These are phyloP conservation scores for Carallia brachiata DNA, from an alignment of 345 rosid species.

Conservation along the genomic window DNA sequence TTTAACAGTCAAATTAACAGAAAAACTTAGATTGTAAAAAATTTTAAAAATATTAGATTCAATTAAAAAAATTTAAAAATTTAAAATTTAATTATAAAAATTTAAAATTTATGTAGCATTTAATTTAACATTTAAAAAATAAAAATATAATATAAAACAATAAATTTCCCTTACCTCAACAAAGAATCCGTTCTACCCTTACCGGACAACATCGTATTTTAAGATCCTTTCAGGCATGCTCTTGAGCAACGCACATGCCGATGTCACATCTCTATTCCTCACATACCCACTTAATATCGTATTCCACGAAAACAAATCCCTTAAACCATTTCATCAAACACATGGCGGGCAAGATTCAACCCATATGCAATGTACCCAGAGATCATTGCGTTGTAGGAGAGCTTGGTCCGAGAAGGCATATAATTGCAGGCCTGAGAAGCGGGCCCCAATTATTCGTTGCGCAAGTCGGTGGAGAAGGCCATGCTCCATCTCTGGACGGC, in stretches of 20 bases:
- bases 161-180: constrained; percentile 48
- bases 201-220: constrained; percentile 53
- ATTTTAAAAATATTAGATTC: no score
- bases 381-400: constrained; percentile 57
- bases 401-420: constrained; percentile 58
- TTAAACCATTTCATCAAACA: constrained; percentile 50
- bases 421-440: constrained; percentile 45
- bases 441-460: constrained; percentile 33
- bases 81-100: no score
- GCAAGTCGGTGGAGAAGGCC: constrained; percentile 55
- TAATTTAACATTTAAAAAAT: no score
- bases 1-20: no score
- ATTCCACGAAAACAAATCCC: constrained; percentile 54
- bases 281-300: constrained; percentile 48
- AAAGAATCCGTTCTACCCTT: constrained; percentile 46
- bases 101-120: no score
- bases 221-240: constrained; percentile 47
- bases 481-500: constrained; percentile 51
- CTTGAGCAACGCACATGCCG: constrained; percentile 43
- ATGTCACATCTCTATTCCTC: constrained; percentile 32
- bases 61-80: no score
- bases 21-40: no score
- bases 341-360: constrained; percentile 36
- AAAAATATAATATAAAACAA: no score
- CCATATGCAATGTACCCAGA: constrained; percentile 43